Base-by-base conservation (phyloP, 2,329 filamentous ascomycete genomes). In the Pseudopyricularia javanii region DNA sequence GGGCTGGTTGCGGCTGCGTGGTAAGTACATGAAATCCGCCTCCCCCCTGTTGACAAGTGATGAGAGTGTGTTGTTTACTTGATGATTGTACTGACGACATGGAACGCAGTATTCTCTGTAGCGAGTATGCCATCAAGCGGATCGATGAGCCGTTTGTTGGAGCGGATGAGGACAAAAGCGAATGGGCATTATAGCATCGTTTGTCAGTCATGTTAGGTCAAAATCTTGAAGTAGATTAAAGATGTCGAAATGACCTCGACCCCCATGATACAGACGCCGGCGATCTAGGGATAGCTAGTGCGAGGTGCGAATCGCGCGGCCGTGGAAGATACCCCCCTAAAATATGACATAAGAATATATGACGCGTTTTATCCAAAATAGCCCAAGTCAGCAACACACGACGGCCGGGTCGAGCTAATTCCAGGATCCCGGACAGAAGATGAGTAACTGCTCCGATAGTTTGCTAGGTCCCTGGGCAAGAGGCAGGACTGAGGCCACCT, bases 141-240 rank as follows among this genome's bases (percentile, higher is more conserved):
- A 88, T 98, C 54, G 89, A 96, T 61, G 89, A 95, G 70, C 91
- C 93, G 1, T 97, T 98, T 64, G 80, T 97, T 54, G 79, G 77
- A 34, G 71, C 76, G 4, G 75, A 77, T 22, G 91, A 96, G 61
- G 79, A 91, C 64, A 72, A 73, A 57, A 80, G 83, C 53, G 90
- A 95, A 62, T 98, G 93, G 93, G 83, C 80, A 24, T 54, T 68
- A 28, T 66, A 57, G 49, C 4, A 28, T 22, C 3, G 40, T 9
- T 26, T 24, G 8, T 14, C 11, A 26, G 12, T 14, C 22, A 11
- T 45, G 17, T 45, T 12, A 14, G 3, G 22, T 11, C n/a, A n/a
- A 45, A 12, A 20, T 22, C 24, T 17, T 12, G 24, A 24, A 20
- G 28, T 9, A 30, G 28, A 20, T 20, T 26, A 14, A 20, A 45